phyloP scores from a whole-genome alignment of 2,329 filamentous ascomycete species.

The Phoma sp. region DNA sequence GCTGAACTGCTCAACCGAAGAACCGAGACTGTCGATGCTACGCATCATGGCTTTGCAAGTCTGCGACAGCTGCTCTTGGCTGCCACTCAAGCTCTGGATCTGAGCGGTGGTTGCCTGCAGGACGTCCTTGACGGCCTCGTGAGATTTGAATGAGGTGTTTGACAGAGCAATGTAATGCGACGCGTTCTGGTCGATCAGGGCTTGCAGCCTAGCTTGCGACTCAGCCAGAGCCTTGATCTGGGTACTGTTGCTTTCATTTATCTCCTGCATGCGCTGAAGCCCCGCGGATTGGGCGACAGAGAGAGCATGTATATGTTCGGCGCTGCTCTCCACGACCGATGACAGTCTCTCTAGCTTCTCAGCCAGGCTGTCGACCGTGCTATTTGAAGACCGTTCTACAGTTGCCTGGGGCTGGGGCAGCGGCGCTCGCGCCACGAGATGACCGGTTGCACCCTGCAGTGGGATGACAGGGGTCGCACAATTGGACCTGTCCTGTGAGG shows the following conservation, averaged over 20 bases:
- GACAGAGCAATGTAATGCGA: slow-evolving; percentile 45
- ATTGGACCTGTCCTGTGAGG: slow-evolving; percentile 31
- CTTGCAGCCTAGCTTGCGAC: slow-evolving; percentile 38
- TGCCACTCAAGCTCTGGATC: slow-evolving; percentile 35
- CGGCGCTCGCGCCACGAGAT: slow-evolving; percentile 19
- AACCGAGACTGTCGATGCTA: slow-evolving; percentile 31
- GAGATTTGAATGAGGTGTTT: slow-evolving; percentile 38
- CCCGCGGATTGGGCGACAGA: slow-evolving; percentile 43
- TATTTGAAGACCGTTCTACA: slow-evolving; percentile 13
- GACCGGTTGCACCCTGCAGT: slow-evolving; percentile 35
- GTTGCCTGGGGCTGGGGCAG: slow-evolving; percentile 6
- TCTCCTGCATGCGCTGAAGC: slow-evolving; percentile 45
- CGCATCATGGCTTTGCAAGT: slow-evolving; percentile 41
- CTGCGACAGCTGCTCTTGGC: slow-evolving; percentile 35
- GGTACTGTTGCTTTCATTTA: slow-evolving; percentile 43
- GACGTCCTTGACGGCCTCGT: slow-evolving; percentile 37
- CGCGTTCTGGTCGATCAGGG: slow-evolving; percentile 40
- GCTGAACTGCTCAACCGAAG: slow-evolving; percentile 24
- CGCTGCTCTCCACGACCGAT: slow-evolving; percentile 38
- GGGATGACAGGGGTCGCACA: slow-evolving; percentile 35
- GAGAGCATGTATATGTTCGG: slow-evolving; percentile 41
- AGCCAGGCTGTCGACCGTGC: slow-evolving; percentile 32
- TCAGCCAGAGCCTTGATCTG: slow-evolving; percentile 45
- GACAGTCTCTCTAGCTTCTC: slow-evolving; percentile 36
- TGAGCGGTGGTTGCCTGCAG: slow-evolving; percentile 37